phyloP scores from a whole-genome alignment of 768 basidiomycete species.

The Mycena venus region DNA sequence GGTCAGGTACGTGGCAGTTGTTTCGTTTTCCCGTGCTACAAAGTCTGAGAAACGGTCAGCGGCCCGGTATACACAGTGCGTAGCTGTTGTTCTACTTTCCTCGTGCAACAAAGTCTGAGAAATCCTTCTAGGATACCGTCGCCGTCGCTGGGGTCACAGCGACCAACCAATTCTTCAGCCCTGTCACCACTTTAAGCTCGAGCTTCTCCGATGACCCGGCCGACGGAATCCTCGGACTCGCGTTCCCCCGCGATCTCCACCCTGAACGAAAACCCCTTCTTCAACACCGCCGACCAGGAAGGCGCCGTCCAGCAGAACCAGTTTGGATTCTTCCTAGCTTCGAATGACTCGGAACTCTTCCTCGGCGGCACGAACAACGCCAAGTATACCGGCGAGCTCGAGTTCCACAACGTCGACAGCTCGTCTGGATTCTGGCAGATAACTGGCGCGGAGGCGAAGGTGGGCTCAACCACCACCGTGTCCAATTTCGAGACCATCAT shows the following conservation, averaged over 20 bases:
- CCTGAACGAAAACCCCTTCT: constrained; percentile 48
- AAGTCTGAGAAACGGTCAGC: constrained; percentile 27
- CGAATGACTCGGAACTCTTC: constrained; percentile 59
- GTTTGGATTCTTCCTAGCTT: constrained; percentile 61
- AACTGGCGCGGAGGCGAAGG: constrained; percentile 28
- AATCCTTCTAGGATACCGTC: constrained; percentile 3
- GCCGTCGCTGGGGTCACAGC: constrained; percentile 28
- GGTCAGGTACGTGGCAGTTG: constrained; percentile 22
- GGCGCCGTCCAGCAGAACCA: constrained; percentile 45
- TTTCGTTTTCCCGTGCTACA: not conserved
- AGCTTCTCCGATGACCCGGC: constrained; percentile 36
- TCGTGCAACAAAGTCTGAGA: not conserved
- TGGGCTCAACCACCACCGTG: constrained; percentile 12
- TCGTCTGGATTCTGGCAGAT: constrained; percentile 45
- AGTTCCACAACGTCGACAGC: constrained; percentile 44
- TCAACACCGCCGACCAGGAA: constrained; percentile 54
- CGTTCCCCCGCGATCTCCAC: constrained; percentile 50
- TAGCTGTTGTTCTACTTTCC: not conserved
- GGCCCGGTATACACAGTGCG: constrained; percentile 54
- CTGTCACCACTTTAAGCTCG: constrained; percentile 47
- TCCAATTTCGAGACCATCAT: constrained; percentile 41
- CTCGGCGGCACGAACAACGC: constrained; percentile 62
- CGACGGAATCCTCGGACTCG: constrained; percentile 48
- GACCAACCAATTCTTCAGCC: constrained; percentile 42
- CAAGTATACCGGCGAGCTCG: constrained; percentile 58